Evolutionary conservation across 306 rosid species (phyloP), one percentile per base, ranked within the genome.

Genomic region (Clitoria ternatea): DNA sequence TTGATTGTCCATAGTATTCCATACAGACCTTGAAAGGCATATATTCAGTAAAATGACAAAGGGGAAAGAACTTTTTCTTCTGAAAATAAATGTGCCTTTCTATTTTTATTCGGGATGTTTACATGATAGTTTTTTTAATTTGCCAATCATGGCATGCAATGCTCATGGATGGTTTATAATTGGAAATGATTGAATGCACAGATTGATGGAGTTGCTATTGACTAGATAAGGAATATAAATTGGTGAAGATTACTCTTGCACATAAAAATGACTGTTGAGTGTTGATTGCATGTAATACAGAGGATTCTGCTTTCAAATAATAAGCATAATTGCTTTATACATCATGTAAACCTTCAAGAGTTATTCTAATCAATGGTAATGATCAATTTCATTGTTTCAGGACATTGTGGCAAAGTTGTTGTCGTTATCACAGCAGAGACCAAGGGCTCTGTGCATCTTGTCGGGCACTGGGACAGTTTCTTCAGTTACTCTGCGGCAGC

Each of bases 381-480:
- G 43, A 40, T 67, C 29, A 11, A 19, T 24, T 74, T 32, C 8
- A 24, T 30, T 49, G 10, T 75, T 70, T 48, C 86, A 94, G 99
- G 99, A 94, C 67, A 83, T 94, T 69, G 99, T 82, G 5, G 96
- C 92, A 27, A 94, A 91, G 78, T 61, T 94, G 22, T 79, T 91
- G 68, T 84, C 89, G 0, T 81, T 94, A 13, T 80, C 99, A 22
- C 99, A 94, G 80, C 97, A 94, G 78, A 87, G 96, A 82, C 95
- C 96, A 73, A 89, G 99, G 85, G 99, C 96, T 52, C 84, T 94
- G 5, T 94, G 97, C 81, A 70, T 94, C 59, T 53, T 94, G 87
- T 94, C 99, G 1, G 99, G 96, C 75, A 85, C 77, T 60, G 99
- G 99, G 54, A 42, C 82, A 54, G 95, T 85, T 48, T 89, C 97